These are phyloP conservation scores for Galerina marginata DNA, from an alignment of 768 basidiomycete genomes.

Conservation along the genomic window DNA sequence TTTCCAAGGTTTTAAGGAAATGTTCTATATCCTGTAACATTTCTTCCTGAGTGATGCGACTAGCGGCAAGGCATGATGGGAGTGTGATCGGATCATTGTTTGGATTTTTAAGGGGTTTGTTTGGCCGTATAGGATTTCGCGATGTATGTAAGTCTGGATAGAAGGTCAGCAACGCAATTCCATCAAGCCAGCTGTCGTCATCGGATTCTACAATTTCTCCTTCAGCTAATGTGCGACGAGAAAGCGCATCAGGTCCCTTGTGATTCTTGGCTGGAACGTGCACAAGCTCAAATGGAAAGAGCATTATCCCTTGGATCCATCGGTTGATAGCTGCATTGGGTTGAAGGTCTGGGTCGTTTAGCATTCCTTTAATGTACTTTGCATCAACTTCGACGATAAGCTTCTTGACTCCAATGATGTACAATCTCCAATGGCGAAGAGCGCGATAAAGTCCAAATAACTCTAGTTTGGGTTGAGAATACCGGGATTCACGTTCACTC, in stretches of 20 bases:
- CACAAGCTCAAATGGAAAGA: constrained; percentile 29
- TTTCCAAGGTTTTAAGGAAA: constrained; percentile 7
- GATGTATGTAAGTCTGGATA: background rate
- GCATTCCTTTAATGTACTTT: constrained; percentile 38
- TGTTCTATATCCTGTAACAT: background rate
- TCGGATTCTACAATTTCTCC: constrained; percentile 21
- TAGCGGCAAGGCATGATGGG: background rate
- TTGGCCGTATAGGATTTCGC: background rate
- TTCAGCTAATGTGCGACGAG: background rate
- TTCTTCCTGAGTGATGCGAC: background rate
- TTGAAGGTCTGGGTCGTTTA: constrained; percentile 34
- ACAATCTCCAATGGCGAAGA: constrained; percentile 19
- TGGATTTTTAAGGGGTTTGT: too few species aligned
- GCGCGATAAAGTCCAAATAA: constrained; percentile 30
- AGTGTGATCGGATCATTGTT: background rate
- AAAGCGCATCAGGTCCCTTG: constrained; percentile 20
- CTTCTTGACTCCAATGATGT: constrained; percentile 11
- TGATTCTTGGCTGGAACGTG: constrained; percentile 26
- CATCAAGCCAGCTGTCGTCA: constrained; percentile 34
- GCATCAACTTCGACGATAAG: constrained; percentile 33
- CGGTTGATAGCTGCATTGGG: constrained; percentile 26
- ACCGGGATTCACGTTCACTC: background rate
- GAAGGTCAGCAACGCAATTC: constrained; percentile 5
- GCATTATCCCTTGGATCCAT: constrained; percentile 32
- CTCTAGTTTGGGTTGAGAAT: constrained; percentile 37